These are phyloP conservation scores for Acanthamoeba healyi DNA, from an alignment of 208 protist genomes.

Conservation along the genomic window DNA sequence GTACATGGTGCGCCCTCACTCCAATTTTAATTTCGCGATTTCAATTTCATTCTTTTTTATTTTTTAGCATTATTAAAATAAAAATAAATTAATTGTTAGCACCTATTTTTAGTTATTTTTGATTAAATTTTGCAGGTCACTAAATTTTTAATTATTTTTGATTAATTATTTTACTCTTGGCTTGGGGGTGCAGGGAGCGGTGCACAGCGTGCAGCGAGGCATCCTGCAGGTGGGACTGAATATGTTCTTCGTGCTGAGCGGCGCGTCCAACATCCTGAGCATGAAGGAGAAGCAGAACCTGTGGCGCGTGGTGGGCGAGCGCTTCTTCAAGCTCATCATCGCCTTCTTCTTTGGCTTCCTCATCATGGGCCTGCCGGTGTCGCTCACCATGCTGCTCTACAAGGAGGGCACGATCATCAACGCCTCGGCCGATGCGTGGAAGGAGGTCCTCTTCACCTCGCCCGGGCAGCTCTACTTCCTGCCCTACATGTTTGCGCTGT, in stretches of 20 bases:
- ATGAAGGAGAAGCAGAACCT: slow-evolving; percentile 68
- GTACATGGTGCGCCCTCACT: not conserved
- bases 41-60: not conserved
- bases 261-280: slow-evolving; percentile 51
- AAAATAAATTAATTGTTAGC: not conserved
- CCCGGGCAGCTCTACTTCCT: slow-evolving; percentile 66
- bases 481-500: slow-evolving; percentile 62
- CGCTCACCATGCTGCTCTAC: slow-evolving; percentile 53
- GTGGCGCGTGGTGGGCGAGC: slow-evolving; percentile 48
- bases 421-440: slow-evolving; percentile 60
- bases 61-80: not conserved
- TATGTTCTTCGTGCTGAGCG: slow-evolving; percentile 51
- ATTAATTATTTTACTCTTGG: no score
- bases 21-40: not conserved
- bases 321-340: slow-evolving; percentile 66
- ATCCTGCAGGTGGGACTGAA: slow-evolving; percentile 42
- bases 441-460: slow-evolving; percentile 55
- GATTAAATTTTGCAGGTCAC: not conserved
- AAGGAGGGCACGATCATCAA: slow-evolving; percentile 51
- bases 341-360: slow-evolving; percentile 58
- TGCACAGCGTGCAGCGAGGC: slow-evolving; percentile 34
- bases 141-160: not conserved
- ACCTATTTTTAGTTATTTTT: not conserved
- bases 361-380: slow-evolving; percentile 39
- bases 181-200: not conserved